These are phyloP conservation scores for Geotrichum ghanense DNA, from an alignment of 805 yeast species.

Conservation along the genomic window DNA sequence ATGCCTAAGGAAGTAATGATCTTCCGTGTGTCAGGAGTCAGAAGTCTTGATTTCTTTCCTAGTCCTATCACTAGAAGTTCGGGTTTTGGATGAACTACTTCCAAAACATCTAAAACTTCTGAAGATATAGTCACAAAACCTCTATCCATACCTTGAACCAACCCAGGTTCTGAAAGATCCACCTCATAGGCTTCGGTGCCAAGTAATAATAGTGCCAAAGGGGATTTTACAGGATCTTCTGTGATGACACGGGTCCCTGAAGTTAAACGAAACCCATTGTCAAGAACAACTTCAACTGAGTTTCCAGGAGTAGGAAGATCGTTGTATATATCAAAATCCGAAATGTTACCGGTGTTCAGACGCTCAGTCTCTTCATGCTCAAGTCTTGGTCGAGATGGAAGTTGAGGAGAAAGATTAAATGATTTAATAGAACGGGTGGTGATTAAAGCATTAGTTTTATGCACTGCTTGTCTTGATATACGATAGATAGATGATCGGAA, in stretches of 20 bases:
- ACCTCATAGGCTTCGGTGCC: conserved; percentile 51
- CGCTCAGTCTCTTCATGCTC: conserved; percentile 11
- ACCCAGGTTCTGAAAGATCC: conserved; percentile 27
- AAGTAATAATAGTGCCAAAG: conserved; percentile 21
- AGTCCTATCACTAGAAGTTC: conserved; percentile 64
- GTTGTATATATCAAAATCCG: conserved; percentile 36
- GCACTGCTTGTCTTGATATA: too few species aligned
- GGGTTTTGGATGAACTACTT: conserved; percentile 60
- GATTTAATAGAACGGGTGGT: neutral
- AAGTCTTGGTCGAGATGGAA: conserved; percentile 1
- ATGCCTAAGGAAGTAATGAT: conserved; percentile 49
- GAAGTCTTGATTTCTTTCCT: conserved; percentile 51
- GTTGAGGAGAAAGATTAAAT: neutral
- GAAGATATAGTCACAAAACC: conserved; percentile 45
- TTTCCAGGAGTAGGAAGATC: conserved; percentile 36
- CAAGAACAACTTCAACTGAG: conserved; percentile 38
- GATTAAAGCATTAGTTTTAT: neutral
- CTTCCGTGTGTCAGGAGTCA: conserved; percentile 43
- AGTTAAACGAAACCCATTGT: conserved; percentile 49
- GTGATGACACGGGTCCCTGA: conserved; percentile 36
- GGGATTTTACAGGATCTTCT: conserved; percentile 19
- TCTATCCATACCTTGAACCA: conserved; percentile 34
- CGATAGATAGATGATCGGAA: too few species aligned
- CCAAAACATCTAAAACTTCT: conserved; percentile 37
- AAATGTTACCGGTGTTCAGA: conserved; percentile 15